Base-by-base conservation (phyloP, 805 yeast species). In the Maudiozyma serrabonitensis region DNA sequence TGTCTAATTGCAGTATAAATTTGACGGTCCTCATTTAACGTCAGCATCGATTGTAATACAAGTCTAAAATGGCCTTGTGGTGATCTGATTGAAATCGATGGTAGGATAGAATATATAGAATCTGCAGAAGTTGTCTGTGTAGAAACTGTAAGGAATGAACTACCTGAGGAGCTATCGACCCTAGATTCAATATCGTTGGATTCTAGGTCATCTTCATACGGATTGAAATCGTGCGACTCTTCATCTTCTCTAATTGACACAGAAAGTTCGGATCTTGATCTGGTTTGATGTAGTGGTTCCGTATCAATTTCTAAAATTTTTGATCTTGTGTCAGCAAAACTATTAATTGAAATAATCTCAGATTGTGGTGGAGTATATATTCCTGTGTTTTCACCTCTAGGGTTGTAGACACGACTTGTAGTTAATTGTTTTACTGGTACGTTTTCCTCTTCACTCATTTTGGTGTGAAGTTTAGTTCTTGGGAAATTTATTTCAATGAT, bases 1-100 rank as follows among this genome's bases (percentile, higher is more conserved):
- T 66, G 69, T 49, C 69, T 59, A 2, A 66, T 62, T 1, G 68
- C 69, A 1, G 70, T 66, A 35, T 51, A 55, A 18, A 61, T 52
- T 43, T 60, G 62, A n/a, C 54, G 54, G 2, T 61, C 54, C 7
- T 61, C 56, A 46, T 62, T 55, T 6, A 57, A 52, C n/a, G 66
- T 52, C 28, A 67, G 46, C n/a, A 58, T 59, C 12, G 63, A 59
- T 53, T 67, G 69, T 50, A 67, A 54, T 11, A 65, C 65, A 41
- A 66, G 51, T 50, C 67, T 56, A 50, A 61, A 66, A 43, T 62
- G 62, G 9, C 67, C 67, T n/a, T 54, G 47, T 11, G 57, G 50
- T 47, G 64, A 63, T 7, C 54, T 53, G 12, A 66, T 60, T 7
- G 69, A 62, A 16, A 64, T 60, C 1, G 65, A 57, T 1, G 70